Evolutionary conservation across 106 monocot genomes (phyloP).

Genomic region (Xerophyta viscosa): DNA sequence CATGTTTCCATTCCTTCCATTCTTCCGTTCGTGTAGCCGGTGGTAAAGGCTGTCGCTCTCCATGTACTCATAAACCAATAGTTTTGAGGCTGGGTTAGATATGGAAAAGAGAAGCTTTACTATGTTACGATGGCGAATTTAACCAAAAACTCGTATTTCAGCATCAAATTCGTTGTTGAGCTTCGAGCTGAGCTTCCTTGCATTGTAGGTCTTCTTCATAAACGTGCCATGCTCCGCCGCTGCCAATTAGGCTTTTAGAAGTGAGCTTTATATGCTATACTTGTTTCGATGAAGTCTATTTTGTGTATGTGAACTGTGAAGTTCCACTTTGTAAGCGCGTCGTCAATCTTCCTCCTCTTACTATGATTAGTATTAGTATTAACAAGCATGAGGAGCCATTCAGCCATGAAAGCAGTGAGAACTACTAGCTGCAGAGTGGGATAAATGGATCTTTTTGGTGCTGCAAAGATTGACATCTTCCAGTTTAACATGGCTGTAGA

Average conservation of each 20-base stretch:
- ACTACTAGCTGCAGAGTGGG: no score
- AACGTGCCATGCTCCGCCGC: conserved; percentile 39
- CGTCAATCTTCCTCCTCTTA: neutral
- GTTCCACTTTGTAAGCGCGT: conserved; percentile 23
- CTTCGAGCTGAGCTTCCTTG: neutral
- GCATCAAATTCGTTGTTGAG: conserved; percentile 15
- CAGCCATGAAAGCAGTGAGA: no score
- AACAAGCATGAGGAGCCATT: no score
- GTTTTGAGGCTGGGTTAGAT: neutral
- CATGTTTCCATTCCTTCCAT: no score
- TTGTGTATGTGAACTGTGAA: conserved; percentile 39
- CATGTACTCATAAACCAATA: conserved; percentile 5
- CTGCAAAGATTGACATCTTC: no score
- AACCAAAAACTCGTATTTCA: neutral
- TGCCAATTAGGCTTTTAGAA: conserved; percentile 31
- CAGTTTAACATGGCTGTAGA: no score
- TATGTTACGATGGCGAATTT: neutral
- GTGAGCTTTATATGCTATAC: conserved; percentile 28
- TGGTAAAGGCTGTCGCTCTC: neutral
- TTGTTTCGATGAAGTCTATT: conserved; percentile 26
- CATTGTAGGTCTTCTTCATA: conserved; percentile 23
- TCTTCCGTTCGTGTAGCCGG: neutral
- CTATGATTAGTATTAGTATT: no score
- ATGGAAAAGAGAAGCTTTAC: conserved; percentile 3
- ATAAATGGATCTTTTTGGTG: no score